phyloP scores from a whole-genome alignment of 2,329 filamentous ascomycete genomes.

The Venturia nashicola region DNA sequence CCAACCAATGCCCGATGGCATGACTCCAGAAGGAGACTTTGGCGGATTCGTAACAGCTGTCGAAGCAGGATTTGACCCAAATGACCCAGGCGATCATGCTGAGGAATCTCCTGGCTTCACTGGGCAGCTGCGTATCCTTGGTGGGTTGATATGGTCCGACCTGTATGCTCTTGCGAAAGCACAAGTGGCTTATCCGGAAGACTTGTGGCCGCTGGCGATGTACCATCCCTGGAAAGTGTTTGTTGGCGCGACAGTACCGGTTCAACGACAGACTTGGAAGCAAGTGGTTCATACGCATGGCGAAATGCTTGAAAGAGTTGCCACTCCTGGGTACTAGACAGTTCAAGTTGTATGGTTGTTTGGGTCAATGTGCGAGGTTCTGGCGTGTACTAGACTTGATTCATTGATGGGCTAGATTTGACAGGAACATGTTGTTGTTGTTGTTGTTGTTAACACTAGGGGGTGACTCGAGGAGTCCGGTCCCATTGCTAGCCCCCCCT shows the following conservation, averaged over 20 bases:
- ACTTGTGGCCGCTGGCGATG: constrained; percentile 2
- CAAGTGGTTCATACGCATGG: not conserved
- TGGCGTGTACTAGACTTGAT: not conserved
- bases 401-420: too few species aligned
- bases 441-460: too few species aligned
- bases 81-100: not conserved
- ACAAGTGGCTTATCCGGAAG: constrained; percentile 2
- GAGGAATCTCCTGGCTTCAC: not conserved
- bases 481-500: too few species aligned
- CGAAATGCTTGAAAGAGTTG: not conserved
- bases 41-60: not conserved
- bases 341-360: not conserved
- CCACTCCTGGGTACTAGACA: not conserved
- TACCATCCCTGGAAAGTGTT: not conserved
- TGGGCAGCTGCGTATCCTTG: not conserved
- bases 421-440: too few species aligned
- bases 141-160: not conserved
- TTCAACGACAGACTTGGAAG: not conserved
- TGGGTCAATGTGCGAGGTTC: not conserved
- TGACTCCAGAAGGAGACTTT: not conserved
- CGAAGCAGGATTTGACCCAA: not conserved
- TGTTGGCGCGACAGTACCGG: not conserved
- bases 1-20: not conserved
- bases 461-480: too few species aligned
- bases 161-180: not conserved